These are phyloP conservation scores for Claviceps sp. DNA, from an alignment of 2,329 filamentous ascomycete genomes.

Conservation along the genomic window DNA sequence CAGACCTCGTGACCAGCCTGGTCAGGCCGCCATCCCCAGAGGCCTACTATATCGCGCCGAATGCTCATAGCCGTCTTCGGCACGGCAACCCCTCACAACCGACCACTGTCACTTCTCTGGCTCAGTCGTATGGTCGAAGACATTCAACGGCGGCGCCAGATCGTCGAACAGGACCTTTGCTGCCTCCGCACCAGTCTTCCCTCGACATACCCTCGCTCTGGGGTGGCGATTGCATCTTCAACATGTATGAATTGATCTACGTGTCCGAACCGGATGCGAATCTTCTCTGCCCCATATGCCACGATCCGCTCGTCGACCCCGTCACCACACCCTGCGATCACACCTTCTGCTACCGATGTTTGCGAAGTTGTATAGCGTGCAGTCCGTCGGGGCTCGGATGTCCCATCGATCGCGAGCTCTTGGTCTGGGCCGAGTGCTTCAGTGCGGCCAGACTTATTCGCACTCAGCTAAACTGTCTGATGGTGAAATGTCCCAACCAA, in stretches of 20 bases:
- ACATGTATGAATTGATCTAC: constrained; percentile 32
- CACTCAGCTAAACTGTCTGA: constrained; percentile 47
- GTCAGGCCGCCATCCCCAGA: constrained; percentile 25
- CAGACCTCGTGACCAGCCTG: constrained; percentile 26
- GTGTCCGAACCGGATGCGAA: constrained; percentile 31
- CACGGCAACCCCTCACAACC: constrained; percentile 9
- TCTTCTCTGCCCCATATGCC: constrained; percentile 42
- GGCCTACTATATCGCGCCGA: constrained; percentile 17
- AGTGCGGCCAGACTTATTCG: constrained; percentile 34
- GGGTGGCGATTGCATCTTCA: constrained; percentile 26
- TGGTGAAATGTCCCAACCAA: constrained; percentile 44
- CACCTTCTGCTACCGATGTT: constrained; percentile 48
- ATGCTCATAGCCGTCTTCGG: constrained; percentile 12
- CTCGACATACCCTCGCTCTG: constrained; percentile 25
- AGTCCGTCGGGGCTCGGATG: constrained; percentile 31
- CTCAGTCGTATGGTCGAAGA: constrained; percentile 7
- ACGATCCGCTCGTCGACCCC: constrained; percentile 45
- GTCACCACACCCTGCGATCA: constrained; percentile 51
- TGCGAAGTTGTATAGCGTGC: constrained; percentile 28
- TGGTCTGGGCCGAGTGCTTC: constrained; percentile 25
- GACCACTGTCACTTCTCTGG: neutral
- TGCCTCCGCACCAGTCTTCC: constrained; percentile 23
- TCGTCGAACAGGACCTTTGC: constrained; percentile 20
- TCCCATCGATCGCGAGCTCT: constrained; percentile 42
- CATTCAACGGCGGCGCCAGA: constrained; percentile 13